Base-by-base conservation (phyloP, 73 alveolate genomes). In the Paramecium tetraurelia region DNA sequence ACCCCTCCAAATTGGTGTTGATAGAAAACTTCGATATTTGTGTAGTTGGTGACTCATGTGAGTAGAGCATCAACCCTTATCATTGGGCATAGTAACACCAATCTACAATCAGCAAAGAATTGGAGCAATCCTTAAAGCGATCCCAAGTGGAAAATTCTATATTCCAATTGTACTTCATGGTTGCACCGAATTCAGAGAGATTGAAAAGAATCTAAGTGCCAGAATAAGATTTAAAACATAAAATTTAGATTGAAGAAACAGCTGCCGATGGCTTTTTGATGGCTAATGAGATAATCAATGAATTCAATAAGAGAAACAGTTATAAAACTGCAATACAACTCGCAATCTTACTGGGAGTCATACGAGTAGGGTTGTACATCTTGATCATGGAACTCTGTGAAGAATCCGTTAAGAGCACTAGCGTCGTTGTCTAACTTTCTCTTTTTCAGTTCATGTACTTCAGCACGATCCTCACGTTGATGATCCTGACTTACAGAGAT, bases 401-500 rank as follows among this genome's bases (percentile, higher is more conserved):
- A 16, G 87, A 75, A 22, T 41, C 58, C 3, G 57, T 29, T n/a
- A 35, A 21, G 20, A 41, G 46, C 10, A 35, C 21, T 35, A 12
- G 12, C 12, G n/a, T 38, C 7, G 24, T 38, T 10, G 36, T 75
- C 4, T 38, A 29, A 14, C 6, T 29, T 18, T 21, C 38, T 8
- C 10, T 41, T 7, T 41, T 18, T 29, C 18, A 12, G 10, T 35
- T 75, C n/a, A 4, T 35, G 0, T 75, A 75, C 40, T 75, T 38
- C 53, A 29, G 38, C 11, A 11, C 46, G 14, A n/a, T 75, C 4
- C 36, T 75, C 3, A 14, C 36, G 8, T n/a, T 36, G 41, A 75
- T 75, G 87, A 35, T 33, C 35, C 36, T 75, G 22, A 75, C 68
- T 75, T 75, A 75, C 12, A 75, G 63, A 75, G 68, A 75, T 75